Conservation (phyloP, 2,329 filamentous ascomycete genomes). For the Phyllosticta citrichinensis region DNA sequence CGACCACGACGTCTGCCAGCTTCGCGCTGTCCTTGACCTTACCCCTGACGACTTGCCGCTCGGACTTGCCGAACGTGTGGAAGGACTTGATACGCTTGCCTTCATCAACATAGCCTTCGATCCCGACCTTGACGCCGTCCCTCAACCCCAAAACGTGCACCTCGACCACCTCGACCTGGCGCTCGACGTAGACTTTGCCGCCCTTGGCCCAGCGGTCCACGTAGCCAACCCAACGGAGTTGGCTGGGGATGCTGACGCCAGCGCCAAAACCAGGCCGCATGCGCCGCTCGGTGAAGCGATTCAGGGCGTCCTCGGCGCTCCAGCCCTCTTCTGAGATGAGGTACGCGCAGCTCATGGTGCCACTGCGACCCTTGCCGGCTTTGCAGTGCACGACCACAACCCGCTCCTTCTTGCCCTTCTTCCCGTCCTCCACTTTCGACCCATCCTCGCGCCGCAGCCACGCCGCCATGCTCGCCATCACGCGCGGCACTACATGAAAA, state of each 20-base stretch:
- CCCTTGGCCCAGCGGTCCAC: conserved; percentile 75
- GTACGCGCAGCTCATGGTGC: conserved; percentile 79
- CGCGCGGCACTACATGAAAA: conserved; percentile 76
- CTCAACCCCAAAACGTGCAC: conserved; percentile 83
- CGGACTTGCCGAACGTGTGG: conserved; percentile 66
- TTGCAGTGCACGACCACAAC: conserved; percentile 95
- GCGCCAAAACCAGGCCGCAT: conserved; percentile 86
- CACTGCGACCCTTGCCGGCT: conserved; percentile 87
- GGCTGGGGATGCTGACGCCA: conserved; percentile 87
- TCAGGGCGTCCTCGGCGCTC: conserved; percentile 52
- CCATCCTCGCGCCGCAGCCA: conserved; percentile 49
- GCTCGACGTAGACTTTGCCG: conserved; percentile 71
- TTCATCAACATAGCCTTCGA: conserved; percentile 81
- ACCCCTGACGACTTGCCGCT: conserved; percentile 58
- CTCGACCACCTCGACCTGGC: conserved; percentile 75
- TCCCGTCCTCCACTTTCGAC: conserved; percentile 21
- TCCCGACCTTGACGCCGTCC: conserved; percentile 75
- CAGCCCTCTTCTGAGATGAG: conserved; percentile 78
- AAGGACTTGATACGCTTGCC: conserved; percentile 77
- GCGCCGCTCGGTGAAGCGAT: conserved; percentile 65
- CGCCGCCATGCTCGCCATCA: conserved; percentile 85
- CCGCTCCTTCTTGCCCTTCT: conserved; percentile 38
- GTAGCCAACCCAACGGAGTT: conserved; percentile 78
- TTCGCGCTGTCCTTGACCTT: conserved; percentile 32
- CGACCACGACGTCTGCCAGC: conserved; percentile 36